Base-by-base conservation (phyloP, 2,329 filamentous ascomycete genomes). In the Ophiobolus disseminans region DNA sequence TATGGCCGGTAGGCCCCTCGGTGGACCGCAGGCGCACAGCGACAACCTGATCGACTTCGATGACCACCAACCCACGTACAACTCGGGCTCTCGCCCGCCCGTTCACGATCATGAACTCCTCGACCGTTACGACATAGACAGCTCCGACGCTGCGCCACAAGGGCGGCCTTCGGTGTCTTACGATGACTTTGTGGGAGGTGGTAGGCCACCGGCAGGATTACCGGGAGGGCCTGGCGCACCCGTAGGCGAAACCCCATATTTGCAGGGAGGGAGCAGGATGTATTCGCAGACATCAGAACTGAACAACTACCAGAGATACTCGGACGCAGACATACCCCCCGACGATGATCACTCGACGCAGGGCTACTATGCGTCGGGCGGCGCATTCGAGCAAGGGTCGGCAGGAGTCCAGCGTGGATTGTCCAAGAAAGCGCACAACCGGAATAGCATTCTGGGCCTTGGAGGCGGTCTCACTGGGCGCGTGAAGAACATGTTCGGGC, bases 301-400 rank as follows among this genome's bases (percentile, higher is more conserved):
- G 53, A 81, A 87, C 69, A 94, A 97, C 75, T 97, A 96, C 75
- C 88, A 92, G 70, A 84, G 91, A 55, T 97, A 99, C 69, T 93
- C 91, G 37, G 91, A 96, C 73, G 82, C 89, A 50, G 91, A 97
- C 72, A 90, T 95, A 65, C 87, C 86, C 57, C 83, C 82, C 31
- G 86, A 91, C 53, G 91, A 96, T 67, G 85, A 85, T 56, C 86
- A 87, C 55, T 90, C 89, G 4, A 76, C 79, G 55, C 88, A 88
- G 52, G 82, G 79, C 47, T 96, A 95, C 75, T 94, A 96, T 66
- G 85, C 90, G 55, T 84, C 87, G 34, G 79, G 82, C 13, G 75
- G 81, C 36, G 76, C 80, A 38, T 83, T 85, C 47, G 86, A 87
- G 57, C 79, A 79, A 43, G 74, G 79, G 11, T 70, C 78, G 16